Evolutionary conservation across 352 stramenopile genomes (phyloP), one percentile per base, ranked within the genome.

Genomic region (Globisporangium carolinianum): DNA sequence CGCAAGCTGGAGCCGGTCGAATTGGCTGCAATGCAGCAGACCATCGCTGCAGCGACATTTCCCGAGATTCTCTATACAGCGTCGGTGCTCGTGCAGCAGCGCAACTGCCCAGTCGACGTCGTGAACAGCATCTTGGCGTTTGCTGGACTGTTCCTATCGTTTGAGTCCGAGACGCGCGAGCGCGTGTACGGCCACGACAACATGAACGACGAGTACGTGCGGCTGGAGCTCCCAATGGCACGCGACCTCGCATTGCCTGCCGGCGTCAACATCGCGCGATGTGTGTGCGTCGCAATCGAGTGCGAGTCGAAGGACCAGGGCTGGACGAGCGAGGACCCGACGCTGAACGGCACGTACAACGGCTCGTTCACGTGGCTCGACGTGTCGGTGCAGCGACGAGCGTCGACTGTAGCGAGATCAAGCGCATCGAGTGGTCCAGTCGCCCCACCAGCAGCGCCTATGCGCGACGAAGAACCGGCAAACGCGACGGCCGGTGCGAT

Each of bases 261-360:
- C 1, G 82, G 79, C n/a, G 61, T 88, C 10, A 47, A 65, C 15
- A 50, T 73, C 32, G 69, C 59, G 36, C 64, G 67, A 15, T 88
- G 79, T 43, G 57, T 66, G 10, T 57, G 76, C 18, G 17, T 88
- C 36, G 69, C 79, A 6, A 73, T 68, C 12, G 77, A 91, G 47
- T 86, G 72, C 47, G 62, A 63, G 45, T 90, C 82, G 2, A 79
- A 83, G 42, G 82, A 92, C 53, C 82, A 92, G 55, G 82, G 79
- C 12, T 92, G 82, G 82, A 79, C 82, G 14, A 75, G 61, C 3
- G 61, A 71, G 35, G 62, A 63, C n/a, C 53, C 50, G 7, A 67
- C 75, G 59, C 55, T 77, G 39, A 82, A 89, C 18, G 68, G 72
- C 11, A 88, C 79, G 17, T 92, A 92, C 56, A 50, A 65, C 3